These are phyloP conservation scores for Lachancea cidri DNA, from an alignment of 805 yeast genomes.

Conservation along the genomic window DNA sequence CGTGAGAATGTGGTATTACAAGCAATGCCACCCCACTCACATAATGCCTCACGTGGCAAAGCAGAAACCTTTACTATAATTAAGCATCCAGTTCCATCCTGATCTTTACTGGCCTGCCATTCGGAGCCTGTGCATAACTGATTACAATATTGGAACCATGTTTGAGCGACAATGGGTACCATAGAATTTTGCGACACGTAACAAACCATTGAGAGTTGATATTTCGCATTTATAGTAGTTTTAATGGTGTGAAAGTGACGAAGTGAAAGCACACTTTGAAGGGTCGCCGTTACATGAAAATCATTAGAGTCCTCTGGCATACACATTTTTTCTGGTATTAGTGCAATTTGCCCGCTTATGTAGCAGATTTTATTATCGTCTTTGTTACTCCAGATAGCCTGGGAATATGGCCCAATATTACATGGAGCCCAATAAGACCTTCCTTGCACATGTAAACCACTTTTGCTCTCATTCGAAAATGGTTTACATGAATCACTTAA, in stretches of 20 bases:
- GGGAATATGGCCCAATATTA: slow-evolving; percentile 96
- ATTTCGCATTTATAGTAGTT: slow-evolving; percentile 43
- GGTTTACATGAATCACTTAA: slow-evolving; percentile 1
- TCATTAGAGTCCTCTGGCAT: slow-evolving; percentile 23
- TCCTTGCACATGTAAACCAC: slow-evolving; percentile 86
- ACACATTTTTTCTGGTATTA: slow-evolving; percentile 67
- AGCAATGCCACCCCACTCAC: slow-evolving; percentile 73
- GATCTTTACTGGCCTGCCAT: neutral
- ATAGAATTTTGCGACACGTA: slow-evolving; percentile 40
- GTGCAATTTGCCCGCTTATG: slow-evolving; percentile 88
- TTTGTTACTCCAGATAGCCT: slow-evolving; percentile 47
- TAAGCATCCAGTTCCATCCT: slow-evolving; percentile 30
- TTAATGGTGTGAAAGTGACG: slow-evolving; percentile 71
- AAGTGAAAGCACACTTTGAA: slow-evolving; percentile 51
- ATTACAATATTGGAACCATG: slow-evolving; percentile 44
- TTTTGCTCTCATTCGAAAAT: slow-evolving; percentile 33
- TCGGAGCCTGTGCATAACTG: slow-evolving; percentile 13
- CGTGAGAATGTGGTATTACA: slow-evolving; percentile 29
- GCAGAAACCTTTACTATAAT: slow-evolving; percentile 50
- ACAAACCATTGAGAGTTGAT: slow-evolving; percentile 48
- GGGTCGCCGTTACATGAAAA: slow-evolving; percentile 7
- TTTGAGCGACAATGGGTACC: slow-evolving; percentile 31
- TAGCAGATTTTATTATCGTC: slow-evolving; percentile 49
- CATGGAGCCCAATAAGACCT: slow-evolving; percentile 98
- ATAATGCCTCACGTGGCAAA: slow-evolving; percentile 57